Evolutionary conservation across 495 filamentous ascomycete genomes (phyloP).

Genomic region (Delitschia confertaspora): DNA sequence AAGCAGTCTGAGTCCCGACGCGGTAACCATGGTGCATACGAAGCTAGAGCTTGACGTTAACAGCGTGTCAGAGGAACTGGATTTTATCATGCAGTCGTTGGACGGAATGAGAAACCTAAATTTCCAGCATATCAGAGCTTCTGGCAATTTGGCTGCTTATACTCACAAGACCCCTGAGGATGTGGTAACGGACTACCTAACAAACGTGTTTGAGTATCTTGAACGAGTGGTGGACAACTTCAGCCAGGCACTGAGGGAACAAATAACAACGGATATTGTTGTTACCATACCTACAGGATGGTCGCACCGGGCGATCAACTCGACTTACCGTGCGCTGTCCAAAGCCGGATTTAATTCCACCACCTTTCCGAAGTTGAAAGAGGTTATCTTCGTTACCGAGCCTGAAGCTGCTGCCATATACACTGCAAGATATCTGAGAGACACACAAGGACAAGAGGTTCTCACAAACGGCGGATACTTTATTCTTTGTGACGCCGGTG

Average conservation of each 20-base stretch:
- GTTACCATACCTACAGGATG: constrained; percentile 17
- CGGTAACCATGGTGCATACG: constrained; percentile 15
- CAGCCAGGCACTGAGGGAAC: neutral
- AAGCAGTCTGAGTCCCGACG: constrained; percentile 4
- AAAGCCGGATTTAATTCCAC: constrained; percentile 16
- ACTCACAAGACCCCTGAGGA: constrained; percentile 16
- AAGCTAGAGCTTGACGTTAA: constrained; percentile 17
- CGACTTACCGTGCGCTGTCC: constrained; percentile 12
- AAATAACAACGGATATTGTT: constrained; percentile 12
- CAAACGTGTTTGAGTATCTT: constrained; percentile 8
- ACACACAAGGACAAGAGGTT: neutral
- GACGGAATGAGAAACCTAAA: constrained; percentile 18
- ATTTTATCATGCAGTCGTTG: constrained; percentile 9
- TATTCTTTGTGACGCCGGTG: constrained; percentile 18
- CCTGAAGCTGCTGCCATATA: constrained; percentile 18
- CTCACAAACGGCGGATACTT: constrained; percentile 9
- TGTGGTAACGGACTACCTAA: constrained; percentile 17
- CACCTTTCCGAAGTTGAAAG: constrained; percentile 7
- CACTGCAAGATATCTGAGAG: constrained; percentile 10
- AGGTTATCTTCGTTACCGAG: constrained; percentile 14
- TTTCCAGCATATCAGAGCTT: constrained; percentile 9
- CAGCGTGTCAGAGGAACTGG: constrained; percentile 9
- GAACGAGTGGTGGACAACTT: neutral
- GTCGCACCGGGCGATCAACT: constrained; percentile 19
- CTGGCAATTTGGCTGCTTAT: constrained; percentile 1